These are phyloP conservation scores for Diaporthe capsici DNA, from an alignment of 2,329 filamentous ascomycete genomes.

Conservation along the genomic window DNA sequence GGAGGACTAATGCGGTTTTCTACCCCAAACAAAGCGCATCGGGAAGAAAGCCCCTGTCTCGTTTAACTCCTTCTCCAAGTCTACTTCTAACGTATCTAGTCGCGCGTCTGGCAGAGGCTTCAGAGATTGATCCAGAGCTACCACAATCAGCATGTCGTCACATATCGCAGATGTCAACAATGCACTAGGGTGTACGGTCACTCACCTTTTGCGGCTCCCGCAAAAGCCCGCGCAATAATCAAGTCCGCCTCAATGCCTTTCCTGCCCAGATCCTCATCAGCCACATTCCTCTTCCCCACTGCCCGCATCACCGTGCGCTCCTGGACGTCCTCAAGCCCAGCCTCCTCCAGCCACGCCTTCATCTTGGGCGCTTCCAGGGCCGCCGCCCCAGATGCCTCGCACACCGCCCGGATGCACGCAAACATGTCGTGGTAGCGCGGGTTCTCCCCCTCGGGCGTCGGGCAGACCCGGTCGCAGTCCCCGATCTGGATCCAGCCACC, in stretches of 20 bases:
- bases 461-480: constrained; percentile 24
- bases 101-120: not conserved
- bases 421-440: constrained; percentile 34
- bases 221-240: constrained; percentile 29
- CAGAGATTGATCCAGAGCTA: constrained; percentile 2
- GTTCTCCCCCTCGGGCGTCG: constrained; percentile 27
- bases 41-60: constrained; percentile 27
- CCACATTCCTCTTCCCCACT: constrained; percentile 28
- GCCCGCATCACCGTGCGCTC: constrained; percentile 23
- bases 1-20: constrained; percentile 37
- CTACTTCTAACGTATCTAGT: constrained; percentile 9
- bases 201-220: constrained; percentile 15
- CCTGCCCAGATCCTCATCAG: constrained; percentile 27
- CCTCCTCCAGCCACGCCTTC: constrained; percentile 21
- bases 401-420: constrained; percentile 25
- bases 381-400: constrained; percentile 20
- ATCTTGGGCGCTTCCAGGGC: constrained; percentile 15
- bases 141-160: not conserved
- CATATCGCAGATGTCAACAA: not conserved
- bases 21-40: constrained; percentile 33
- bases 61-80: constrained; percentile 17
- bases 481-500: constrained; percentile 32
- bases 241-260: constrained; percentile 19
- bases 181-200: not conserved
- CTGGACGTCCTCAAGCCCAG: constrained; percentile 30